A percentile compares a stretch with the other conserved stretches of the same genome.
Conservation (phyloP, 2,329 filamentous ascomycete genomes). For the Aureobasidium sp. region DNA sequence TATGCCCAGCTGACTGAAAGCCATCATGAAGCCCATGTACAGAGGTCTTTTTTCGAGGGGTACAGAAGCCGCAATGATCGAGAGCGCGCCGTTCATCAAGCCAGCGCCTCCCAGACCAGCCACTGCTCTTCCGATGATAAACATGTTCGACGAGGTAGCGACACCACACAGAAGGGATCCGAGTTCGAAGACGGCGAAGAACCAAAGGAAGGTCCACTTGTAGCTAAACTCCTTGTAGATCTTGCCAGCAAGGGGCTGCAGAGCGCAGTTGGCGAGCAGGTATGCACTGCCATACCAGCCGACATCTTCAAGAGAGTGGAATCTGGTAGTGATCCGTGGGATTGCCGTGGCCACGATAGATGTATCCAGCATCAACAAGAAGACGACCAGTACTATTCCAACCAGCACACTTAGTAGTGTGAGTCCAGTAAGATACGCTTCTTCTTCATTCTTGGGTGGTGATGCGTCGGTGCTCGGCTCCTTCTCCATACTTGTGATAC, state of each 20-base stretch:
- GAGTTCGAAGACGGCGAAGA: slow-evolving; percentile 42
- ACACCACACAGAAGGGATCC: slow-evolving; percentile 50
- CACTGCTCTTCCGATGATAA: slow-evolving; percentile 50
- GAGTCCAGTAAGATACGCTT: slow-evolving; percentile 30
- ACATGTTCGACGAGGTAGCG: slow-evolving; percentile 42
- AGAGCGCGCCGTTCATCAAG: slow-evolving; percentile 37
- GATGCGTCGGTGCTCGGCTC: background rate
- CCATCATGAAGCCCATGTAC: slow-evolving; percentile 31
- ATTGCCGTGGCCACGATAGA: slow-evolving; percentile 35
- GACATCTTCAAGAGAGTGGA: slow-evolving; percentile 34
- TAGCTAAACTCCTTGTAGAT: slow-evolving; percentile 52
- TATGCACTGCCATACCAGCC: slow-evolving; percentile 35
- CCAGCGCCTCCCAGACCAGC: slow-evolving; percentile 49
- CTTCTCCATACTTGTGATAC: background rate
- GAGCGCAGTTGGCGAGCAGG: slow-evolving; percentile 36
- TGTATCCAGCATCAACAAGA: slow-evolving; percentile 29
- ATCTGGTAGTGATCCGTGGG: slow-evolving; percentile 36
- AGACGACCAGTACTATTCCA: slow-evolving; percentile 16
- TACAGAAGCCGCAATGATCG: slow-evolving; percentile 43
- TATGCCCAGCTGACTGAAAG: slow-evolving; percentile 34
- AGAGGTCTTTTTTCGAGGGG: slow-evolving; percentile 40
- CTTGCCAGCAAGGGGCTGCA: slow-evolving; percentile 44
- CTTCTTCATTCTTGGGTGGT: slow-evolving; percentile 25
- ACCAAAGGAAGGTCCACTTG: slow-evolving; percentile 43
- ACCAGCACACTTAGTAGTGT: slow-evolving; percentile 26